Base-by-base conservation (phyloP, 352 stramenopile genomes). In the Phytophthora brassicae region DNA sequence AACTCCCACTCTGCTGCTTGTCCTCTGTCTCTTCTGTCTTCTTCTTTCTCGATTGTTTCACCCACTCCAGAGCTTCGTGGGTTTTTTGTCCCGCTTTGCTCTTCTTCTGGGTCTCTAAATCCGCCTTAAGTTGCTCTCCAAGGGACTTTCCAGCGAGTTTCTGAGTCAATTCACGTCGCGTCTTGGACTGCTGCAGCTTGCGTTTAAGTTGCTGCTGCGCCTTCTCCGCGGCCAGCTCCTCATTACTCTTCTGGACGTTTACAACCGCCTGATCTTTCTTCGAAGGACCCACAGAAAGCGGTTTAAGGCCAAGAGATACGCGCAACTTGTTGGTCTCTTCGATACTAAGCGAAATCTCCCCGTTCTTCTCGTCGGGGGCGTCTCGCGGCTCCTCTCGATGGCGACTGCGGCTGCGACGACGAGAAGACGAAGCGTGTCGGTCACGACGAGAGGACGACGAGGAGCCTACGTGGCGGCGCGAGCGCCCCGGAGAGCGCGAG, bases 281-380 rank as follows among this genome's bases (percentile, higher is more conserved):
- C 2, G 65, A 77, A 0, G 70, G 63, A 7, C 72, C 75, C 3
- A 85, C 60, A 1, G 69, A 75, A 9, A 95, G 74, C 35, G 84
- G 86, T 45, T 95, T 95, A 29, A 95, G 67, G 0, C 86, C 86
- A 38, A 95, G 64, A 12, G 79, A 78, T 11, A 74, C 24, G 51
- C 86, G 86, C 50, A 95, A 49, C 35, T 75, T 74, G 68, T 95
- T 95, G 28, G 84, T 95, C 60, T 93, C 86, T 39, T 95, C 84
- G 54, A 95, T 73, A 45, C 79, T 93, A 57, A 93, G 80, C 14
- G 81, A 88, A 44, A 92, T 87, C 63, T 95, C 86, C 31, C 86
- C 86, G 42, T 88, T 88, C 56, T 89, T 86, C 26, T 90, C 79
- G 8, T 75, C 74, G 3, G 58, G 14, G 4, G 63, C n/a, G 9